These are phyloP conservation scores for Rhodotorula sp. DNA, from an alignment of 1,284 basidiomycete species.

Conservation along the genomic window DNA sequence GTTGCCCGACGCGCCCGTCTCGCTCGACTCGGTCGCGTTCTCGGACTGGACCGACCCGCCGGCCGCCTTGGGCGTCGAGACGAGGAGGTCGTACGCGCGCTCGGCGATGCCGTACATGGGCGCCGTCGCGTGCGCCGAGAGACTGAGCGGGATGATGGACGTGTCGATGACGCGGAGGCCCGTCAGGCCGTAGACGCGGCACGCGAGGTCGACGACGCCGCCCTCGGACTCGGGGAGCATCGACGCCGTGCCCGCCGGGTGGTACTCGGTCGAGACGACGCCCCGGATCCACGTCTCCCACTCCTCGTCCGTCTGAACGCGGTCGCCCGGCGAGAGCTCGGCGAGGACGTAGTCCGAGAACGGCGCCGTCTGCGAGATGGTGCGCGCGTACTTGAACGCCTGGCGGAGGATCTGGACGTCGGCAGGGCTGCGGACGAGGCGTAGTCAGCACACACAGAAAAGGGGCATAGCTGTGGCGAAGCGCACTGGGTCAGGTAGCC, in stretches of 20 bases:
- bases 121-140: slow-evolving; percentile 29
- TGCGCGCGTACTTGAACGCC: slow-evolving; percentile 59
- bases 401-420: slow-evolving; percentile 63
- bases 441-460: background rate
- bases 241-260: slow-evolving; percentile 52
- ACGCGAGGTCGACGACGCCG: slow-evolving; percentile 70
- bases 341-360: slow-evolving; percentile 34
- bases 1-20: background rate
- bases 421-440: slow-evolving; percentile 25
- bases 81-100: slow-evolving; percentile 28
- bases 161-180: slow-evolving; percentile 60
- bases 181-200: slow-evolving; percentile 67
- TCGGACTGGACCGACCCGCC: slow-evolving; percentile 16
- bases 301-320: slow-evolving; percentile 38
- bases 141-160: slow-evolving; percentile 37
- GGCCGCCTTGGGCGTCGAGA: slow-evolving; percentile 5
- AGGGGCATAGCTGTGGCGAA: too few species aligned
- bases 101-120: slow-evolving; percentile 36
- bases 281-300: slow-evolving; percentile 42
- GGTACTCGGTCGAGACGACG: slow-evolving; percentile 40
- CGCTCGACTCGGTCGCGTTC: background rate
- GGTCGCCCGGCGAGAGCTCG: slow-evolving; percentile 41
- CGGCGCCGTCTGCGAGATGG: slow-evolving; percentile 40
- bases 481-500: slow-evolving; percentile 57
- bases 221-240: slow-evolving; percentile 76